These are phyloP conservation scores for Aspergillus leporis DNA, from an alignment of 495 filamentous ascomycete species.

Conservation along the genomic window DNA sequence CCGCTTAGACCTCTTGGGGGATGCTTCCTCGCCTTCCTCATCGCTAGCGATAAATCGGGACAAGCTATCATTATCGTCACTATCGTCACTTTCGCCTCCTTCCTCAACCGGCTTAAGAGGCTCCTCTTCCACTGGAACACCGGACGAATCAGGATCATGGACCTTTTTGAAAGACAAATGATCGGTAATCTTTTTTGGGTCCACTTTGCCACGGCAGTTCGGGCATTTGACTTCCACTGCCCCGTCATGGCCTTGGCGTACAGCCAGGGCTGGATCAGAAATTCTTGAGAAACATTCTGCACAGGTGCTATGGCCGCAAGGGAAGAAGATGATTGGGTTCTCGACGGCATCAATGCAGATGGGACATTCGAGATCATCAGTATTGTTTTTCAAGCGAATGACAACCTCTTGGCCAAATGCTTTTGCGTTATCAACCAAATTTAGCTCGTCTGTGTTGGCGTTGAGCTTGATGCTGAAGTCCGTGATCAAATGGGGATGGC, in stretches of 20 bases:
- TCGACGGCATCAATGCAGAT: slow-evolving; percentile 77
- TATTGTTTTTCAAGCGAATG: slow-evolving; percentile 62
- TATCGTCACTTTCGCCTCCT: slow-evolving; percentile 43
- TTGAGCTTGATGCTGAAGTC: slow-evolving; percentile 63
- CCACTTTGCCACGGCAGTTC: slow-evolving; percentile 66
- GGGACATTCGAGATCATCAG: slow-evolving; percentile 64
- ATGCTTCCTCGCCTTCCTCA: slow-evolving; percentile 25
- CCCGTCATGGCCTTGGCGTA: slow-evolving; percentile 59
- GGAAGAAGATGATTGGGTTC: slow-evolving; percentile 78
- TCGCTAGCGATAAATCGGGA: slow-evolving; percentile 57
- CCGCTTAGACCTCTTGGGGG: slow-evolving; percentile 28
- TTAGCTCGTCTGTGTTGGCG: slow-evolving; percentile 56
- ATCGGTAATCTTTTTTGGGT: slow-evolving; percentile 70
- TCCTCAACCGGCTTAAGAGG: slow-evolving; percentile 29
- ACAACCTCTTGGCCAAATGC: slow-evolving; percentile 62
- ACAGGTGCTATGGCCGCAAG: slow-evolving; percentile 85
- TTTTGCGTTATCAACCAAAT: slow-evolving; percentile 67
- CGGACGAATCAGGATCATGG: slow-evolving; percentile 56
- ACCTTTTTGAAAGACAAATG: slow-evolving; percentile 72
- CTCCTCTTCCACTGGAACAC: slow-evolving; percentile 30
- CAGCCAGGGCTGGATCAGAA: slow-evolving; percentile 56
- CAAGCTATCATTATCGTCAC: slow-evolving; percentile 49
- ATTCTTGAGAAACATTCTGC: slow-evolving; percentile 76
- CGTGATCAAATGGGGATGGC: slow-evolving; percentile 86
- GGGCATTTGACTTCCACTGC: slow-evolving; percentile 66